A percentile compares a stretch with the other conserved stretches of the same genome.
Conservation (phyloP, 139 green algal species). For the Marvania coccoides region DNA sequence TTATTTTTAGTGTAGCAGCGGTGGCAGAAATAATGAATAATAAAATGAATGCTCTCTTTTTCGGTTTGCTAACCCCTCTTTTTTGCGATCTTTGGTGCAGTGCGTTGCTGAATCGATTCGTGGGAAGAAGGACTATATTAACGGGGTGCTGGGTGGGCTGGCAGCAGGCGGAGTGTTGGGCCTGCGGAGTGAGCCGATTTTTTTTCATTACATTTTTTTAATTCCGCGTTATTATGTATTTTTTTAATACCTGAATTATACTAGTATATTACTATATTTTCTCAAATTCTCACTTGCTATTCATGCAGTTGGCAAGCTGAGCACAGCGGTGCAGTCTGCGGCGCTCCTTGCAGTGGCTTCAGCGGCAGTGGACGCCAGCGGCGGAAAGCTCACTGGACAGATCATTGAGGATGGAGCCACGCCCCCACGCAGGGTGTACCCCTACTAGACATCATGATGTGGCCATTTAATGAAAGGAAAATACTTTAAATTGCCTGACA, state of each 20-base stretch:
- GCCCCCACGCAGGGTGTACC: constrained; percentile 28
- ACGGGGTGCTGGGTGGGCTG: constrained; percentile 28
- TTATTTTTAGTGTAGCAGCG: not conserved
- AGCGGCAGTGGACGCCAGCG: constrained; percentile 24
- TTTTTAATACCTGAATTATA: not conserved
- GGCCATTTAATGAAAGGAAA: too few relatives aligned
- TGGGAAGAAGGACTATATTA: constrained; percentile 42
- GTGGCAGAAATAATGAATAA: too few relatives aligned
- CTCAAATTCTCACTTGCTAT: not conserved
- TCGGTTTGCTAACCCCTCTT: too few relatives aligned
- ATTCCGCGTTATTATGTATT: not conserved
- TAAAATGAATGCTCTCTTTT: too few relatives aligned
- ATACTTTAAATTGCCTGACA: too few relatives aligned
- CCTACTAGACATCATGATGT: constrained; percentile 19
- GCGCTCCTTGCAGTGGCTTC: constrained; percentile 27
- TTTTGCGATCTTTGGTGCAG: constrained; percentile 1
- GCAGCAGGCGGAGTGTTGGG: constrained; percentile 32
- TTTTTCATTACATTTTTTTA: not conserved
- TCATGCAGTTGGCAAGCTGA: constrained; percentile 21
- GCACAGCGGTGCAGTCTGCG: constrained; percentile 23
- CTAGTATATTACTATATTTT: not conserved
- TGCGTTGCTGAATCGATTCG: constrained; percentile 26
- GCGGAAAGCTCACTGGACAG: constrained; percentile 6
- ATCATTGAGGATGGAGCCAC: constrained; percentile 34
- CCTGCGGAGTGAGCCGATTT: constrained; percentile 16